Evolutionary conservation across 75 land plant species (phyloP).

Genomic region (Gnetum montanum): DNA sequence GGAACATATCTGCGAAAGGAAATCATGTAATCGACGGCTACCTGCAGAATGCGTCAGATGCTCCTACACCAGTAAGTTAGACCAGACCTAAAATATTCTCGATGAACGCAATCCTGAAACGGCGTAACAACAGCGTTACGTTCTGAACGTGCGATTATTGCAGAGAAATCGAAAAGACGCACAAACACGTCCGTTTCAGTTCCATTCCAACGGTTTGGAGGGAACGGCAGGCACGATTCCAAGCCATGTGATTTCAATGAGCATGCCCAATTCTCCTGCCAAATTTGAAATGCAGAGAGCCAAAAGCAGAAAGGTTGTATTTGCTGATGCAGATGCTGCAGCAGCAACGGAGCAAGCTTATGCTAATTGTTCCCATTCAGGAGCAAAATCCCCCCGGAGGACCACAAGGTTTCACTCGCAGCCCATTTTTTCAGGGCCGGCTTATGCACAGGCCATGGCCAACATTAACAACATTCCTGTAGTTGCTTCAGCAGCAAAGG

Average conservation of each 20-base stretch:
- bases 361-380: not conserved
- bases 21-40: no score
- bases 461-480: no score
- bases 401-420: constrained; percentile 27
- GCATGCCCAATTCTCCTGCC: constrained; percentile 52
- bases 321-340: constrained; percentile 1
- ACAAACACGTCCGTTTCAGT: not conserved
- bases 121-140: no score
- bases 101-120: no score
- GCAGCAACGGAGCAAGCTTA: not conserved
- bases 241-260: constrained; percentile 30
- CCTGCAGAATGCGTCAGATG: no score
- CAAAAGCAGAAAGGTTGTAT: constrained; percentile 9
- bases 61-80: no score
- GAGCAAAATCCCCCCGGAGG: not conserved
- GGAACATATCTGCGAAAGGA: no score
- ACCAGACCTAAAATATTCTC: no score
- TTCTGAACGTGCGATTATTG: no score
- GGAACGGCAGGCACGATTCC: not conserved
- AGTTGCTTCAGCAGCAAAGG: constrained; percentile 6
- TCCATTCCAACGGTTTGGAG: not conserved
- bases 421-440: constrained; percentile 24
- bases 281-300: constrained; percentile 6
- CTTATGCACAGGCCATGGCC: constrained; percentile 3
- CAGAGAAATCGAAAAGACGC: not conserved